Evolutionary conservation across 768 basidiomycete genomes (phyloP).

Genomic region (Gyrodon lividus): DNA sequence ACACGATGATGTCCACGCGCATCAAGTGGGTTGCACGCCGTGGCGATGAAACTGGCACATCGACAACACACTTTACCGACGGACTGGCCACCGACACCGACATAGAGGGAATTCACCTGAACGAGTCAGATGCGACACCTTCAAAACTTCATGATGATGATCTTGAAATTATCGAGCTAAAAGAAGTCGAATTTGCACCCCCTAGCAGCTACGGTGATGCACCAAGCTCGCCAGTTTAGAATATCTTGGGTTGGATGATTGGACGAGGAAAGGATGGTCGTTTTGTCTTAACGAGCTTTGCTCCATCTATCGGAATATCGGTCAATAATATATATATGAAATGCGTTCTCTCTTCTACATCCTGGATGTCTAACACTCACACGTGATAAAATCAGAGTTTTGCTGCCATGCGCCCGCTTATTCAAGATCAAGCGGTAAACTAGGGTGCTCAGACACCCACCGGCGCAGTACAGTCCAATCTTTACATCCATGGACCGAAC

Average conservation of each 20-base stretch:
- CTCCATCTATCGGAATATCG: no score
- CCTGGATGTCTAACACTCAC: no score
- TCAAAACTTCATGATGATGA: conserved; percentile 2
- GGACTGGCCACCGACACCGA: conserved; percentile 16
- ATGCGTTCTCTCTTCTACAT: no score
- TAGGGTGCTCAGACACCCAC: conserved; percentile 30
- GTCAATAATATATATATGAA: no score
- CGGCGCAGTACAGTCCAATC: conserved; percentile 34
- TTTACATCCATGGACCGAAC: conserved; percentile 31
- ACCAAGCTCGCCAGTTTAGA: neutral
- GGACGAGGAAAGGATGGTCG: no score
- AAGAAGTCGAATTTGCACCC: neutral
- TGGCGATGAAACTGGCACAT: conserved; percentile 10
- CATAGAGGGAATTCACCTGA: conserved; percentile 12
- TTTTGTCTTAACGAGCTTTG: no score
- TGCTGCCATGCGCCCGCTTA: conserved; percentile 1
- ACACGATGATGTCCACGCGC: conserved; percentile 17
- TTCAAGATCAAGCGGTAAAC: conserved; percentile 20
- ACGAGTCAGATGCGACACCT: conserved; percentile 1
- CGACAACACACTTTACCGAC: conserved; percentile 23
- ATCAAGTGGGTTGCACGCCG: conserved; percentile 23
- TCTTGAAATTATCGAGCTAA: conserved; percentile 3
- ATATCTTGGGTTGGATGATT: neutral
- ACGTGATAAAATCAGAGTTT: neutral
- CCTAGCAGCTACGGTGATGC: neutral